Evolutionary conservation across 2,329 filamentous ascomycete genomes (phyloP), one percentile per base, ranked within the genome.

Genomic region (Trichoderma oligosporum): DNA sequence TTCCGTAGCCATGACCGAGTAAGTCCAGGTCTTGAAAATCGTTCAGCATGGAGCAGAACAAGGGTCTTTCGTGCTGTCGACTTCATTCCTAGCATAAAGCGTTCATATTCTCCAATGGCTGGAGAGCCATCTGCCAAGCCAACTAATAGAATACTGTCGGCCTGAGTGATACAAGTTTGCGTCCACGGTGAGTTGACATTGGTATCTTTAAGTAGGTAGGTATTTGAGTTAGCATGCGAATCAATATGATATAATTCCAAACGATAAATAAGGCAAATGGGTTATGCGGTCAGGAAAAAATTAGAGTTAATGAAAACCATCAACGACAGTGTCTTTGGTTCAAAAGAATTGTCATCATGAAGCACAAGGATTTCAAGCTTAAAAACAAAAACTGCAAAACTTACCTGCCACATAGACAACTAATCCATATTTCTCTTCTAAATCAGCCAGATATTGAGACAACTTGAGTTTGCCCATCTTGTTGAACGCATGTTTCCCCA

Each of bases 121-220:
- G 94, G 88, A 3, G 92, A 96, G 0, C 88, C 87, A 69, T 97
- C 94, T 1, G 92, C 94, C 12, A 97, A 76, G 1, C 91, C 94
- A 25, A 99, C 91, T 7, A 99, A 79, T 7, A 99, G 79, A 62
- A 99, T 97, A 64, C 92, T 97, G 72, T 99, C 94, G 1, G 94
- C 94, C 72, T 99, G 94, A 14, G 88, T 88, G 62, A 99, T 97
- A 70, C 95, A 99, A 0, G 94, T 97, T 67, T 97, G 91, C 0
- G 95, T 99, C 94, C 94, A 99, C 0, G 93, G 92, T 1, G 95
- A 91, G 66, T 96, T 97, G 65, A 97, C 94, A 60, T 86, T 96
- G 4, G 95, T 99, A 71, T 99, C 94, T 87, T 48, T 29, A 33
- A 22, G n/a, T n/a, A n/a, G n/a, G n/a, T 7, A 18, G 18, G 27